Conservation (phyloP, 2,329 filamentous ascomycete genomes). For the Lecanicillium sp. region DNA sequence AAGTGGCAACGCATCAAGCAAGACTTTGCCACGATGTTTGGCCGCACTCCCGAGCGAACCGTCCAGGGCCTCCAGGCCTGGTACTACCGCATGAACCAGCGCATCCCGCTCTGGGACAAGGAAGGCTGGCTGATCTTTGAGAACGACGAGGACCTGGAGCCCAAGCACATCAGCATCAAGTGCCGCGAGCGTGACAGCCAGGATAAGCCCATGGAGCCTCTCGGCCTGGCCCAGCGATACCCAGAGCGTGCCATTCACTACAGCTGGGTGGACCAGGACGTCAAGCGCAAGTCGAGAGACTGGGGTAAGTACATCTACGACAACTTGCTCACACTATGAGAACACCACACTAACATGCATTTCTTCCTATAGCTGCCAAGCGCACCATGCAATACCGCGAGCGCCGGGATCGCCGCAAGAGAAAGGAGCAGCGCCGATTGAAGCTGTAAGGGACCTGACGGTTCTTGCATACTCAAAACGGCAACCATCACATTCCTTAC, state of each 20-base stretch:
- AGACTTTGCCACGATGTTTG: conserved; percentile 30
- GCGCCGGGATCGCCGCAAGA: conserved; percentile 27
- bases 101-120: conserved; percentile 31
- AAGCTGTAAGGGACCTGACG: conserved; percentile 24
- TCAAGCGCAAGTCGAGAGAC: conserved; percentile 28
- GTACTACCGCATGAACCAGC: conserved; percentile 36
- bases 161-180: conserved; percentile 29
- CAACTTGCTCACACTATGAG: background rate
- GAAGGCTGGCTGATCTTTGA: conserved; percentile 33
- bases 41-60: conserved; percentile 27
- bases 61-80: conserved; percentile 34
- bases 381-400: conserved; percentile 27
- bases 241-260: conserved; percentile 40
- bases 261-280: conserved; percentile 32
- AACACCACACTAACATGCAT: conserved; percentile 12
- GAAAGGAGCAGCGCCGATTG: conserved; percentile 28
- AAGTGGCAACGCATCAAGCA: conserved; percentile 33
- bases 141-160: conserved; percentile 29
- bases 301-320: conserved; percentile 29
- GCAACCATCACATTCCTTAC: conserved; percentile 9
- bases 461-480: conserved; percentile 1
- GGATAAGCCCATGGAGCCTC: conserved; percentile 26
- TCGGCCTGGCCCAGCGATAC: conserved; percentile 34
- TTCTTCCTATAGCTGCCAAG: conserved; percentile 21
- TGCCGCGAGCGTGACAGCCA: conserved; percentile 29